Evolutionary conservation across 2,329 filamentous ascomycete species (phyloP).

Genomic region (Verticillium longisporum): DNA sequence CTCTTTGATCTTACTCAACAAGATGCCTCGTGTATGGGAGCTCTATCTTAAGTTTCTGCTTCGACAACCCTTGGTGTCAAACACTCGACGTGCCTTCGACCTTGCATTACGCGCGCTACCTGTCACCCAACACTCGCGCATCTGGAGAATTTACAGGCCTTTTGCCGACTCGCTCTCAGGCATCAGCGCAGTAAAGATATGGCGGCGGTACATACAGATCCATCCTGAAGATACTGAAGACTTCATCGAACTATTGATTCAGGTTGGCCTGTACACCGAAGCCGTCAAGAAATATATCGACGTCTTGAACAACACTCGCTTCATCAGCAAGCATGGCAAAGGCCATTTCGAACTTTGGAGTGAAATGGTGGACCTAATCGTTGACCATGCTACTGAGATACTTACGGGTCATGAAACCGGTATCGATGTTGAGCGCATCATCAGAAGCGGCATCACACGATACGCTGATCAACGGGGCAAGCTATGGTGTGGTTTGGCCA

Average conservation of each 20-base stretch:
- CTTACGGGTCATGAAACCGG: conserved; percentile 73
- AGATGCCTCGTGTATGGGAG: conserved; percentile 98
- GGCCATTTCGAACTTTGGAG: conserved; percentile 96
- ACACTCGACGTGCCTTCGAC: conserved; percentile 83
- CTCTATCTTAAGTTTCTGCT: conserved; percentile 91
- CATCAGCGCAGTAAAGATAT: conserved; percentile 85
- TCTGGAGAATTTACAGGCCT: conserved; percentile 86
- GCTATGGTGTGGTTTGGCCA: conserved; percentile 88
- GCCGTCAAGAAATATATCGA: conserved; percentile 88
- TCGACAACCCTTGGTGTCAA: conserved; percentile 84
- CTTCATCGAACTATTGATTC: conserved; percentile 81
- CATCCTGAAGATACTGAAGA: conserved; percentile 94
- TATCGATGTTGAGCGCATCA: conserved; percentile 86
- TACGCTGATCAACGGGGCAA: conserved; percentile 94
- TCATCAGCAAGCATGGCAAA: conserved; percentile 88
- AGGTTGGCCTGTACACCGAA: conserved; percentile 80
- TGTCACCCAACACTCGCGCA: conserved; percentile 88
- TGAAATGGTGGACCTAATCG: conserved; percentile 92
- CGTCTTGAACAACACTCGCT: conserved; percentile 82
- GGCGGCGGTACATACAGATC: conserved; percentile 93
- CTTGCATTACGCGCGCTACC: conserved; percentile 85
- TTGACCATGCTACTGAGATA: conserved; percentile 82
- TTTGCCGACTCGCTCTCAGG: conserved; percentile 90
- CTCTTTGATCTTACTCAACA: conserved; percentile 88
- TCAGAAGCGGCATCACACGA: conserved; percentile 81